Evolutionary conservation across 345 rosid species (phyloP).

Genomic region (Gossypium herbaceum): DNA sequence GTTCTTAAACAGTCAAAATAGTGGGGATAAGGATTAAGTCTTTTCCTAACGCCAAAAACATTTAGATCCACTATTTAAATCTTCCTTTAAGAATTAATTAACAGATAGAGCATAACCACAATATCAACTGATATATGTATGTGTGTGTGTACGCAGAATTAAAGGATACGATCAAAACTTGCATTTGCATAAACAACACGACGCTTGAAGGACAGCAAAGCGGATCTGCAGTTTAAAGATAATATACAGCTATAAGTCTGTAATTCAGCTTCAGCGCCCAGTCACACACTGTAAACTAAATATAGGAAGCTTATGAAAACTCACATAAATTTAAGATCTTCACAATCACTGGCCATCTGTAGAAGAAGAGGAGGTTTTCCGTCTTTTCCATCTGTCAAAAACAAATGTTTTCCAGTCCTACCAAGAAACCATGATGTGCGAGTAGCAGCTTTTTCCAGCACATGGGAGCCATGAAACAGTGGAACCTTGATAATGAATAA

Average conservation of each 20-base stretch:
- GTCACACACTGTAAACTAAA: constrained; percentile 11
- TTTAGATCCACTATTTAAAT: neutral
- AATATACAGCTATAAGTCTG: constrained; percentile 8
- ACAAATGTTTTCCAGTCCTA: constrained; percentile 80
- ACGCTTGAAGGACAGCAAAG: constrained; percentile 69
- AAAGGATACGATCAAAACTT: constrained; percentile 74
- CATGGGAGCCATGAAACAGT: constrained; percentile 51
- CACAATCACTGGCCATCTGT: constrained; percentile 59
- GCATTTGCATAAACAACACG: constrained; percentile 81
- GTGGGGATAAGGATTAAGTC: neutral
- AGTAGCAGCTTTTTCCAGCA: constrained; percentile 60
- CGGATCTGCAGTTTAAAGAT: constrained; percentile 55
- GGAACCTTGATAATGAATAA: constrained; percentile 52
- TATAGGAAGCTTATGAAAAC: constrained; percentile 26
- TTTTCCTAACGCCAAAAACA: neutral
- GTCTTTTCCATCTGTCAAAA: constrained; percentile 53
- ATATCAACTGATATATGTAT: neutral
- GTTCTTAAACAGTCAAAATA: constrained; percentile 29
- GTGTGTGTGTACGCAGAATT: neutral
- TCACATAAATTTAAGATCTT: constrained; percentile 77
- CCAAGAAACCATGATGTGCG: constrained; percentile 63
- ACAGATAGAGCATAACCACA: neutral
- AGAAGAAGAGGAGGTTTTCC: constrained; percentile 78
- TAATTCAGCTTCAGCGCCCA: neutral
- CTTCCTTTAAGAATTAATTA: neutral